Base-by-base conservation (phyloP, 345 rosid species). In the Bruguiera parviflora region DNA sequence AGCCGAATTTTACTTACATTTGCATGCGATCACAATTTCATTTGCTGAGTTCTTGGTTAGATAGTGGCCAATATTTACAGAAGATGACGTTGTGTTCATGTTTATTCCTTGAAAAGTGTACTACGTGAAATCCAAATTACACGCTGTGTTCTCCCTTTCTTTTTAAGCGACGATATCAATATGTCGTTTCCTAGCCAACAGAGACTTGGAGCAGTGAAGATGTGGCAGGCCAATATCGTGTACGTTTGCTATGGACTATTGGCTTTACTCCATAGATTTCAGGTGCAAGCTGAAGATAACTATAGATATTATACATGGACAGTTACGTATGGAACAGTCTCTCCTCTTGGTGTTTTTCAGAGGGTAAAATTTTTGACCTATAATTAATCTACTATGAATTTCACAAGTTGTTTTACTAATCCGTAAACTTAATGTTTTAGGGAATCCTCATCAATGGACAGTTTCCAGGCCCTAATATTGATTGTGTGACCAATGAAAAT, bases 401-500 rank as follows among this genome's bases (percentile, higher is more conserved):
- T 39, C 47, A 39, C 47, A 39, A 39, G 3, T 39, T 39, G 47
- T 10, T 39, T 39, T 39, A 39, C 47, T 39, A 0, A 5, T 8
- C 5, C 16, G 6, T 53, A 19, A 47, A 11, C 8, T 5, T 18
- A 8, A 35, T 31, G n/a, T 66, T 81, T 64, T 81, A 91, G 96
- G 96, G 83, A 11, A 93, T 91, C 63, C 87, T 89, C 47, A 91
- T 93, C 72, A 93, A 93, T 71, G 88, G 86, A 11, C 82, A 83
- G 56, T 94, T 91, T 81, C 98, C 95, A n/a, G 97, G 98, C 33
- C 98, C 97, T 8, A 20, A 87, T 20, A 84, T 94, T 39, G 88
- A 94, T n/a, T 84, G 74, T 19, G 82, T 86, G 67, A 91, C 97
- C 7, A 94, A 91, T 68, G 85, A 94, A 69, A 94, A 94, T 76